phyloP scores from a whole-genome alignment of 2,329 filamentous ascomycete species.

The Chlorencoelia australis region DNA sequence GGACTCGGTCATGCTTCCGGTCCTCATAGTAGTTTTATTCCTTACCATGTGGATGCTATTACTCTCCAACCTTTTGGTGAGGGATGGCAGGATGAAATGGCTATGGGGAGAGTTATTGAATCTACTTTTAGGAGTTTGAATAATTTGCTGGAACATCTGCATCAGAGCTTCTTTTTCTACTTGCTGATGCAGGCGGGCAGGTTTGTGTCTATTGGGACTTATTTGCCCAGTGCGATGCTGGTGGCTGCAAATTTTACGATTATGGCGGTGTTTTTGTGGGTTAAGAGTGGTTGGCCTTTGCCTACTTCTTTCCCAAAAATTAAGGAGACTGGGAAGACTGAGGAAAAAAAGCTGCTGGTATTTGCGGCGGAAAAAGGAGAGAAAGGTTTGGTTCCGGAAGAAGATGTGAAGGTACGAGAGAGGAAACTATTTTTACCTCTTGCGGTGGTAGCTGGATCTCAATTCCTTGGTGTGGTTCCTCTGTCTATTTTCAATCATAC shows the following conservation, averaged over 20 bases:
- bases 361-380: slow-evolving; percentile 13
- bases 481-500: slow-evolving; percentile 79
- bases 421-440: slow-evolving; percentile 64
- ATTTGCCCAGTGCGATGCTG: slow-evolving; percentile 94
- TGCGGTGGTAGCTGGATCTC: slow-evolving; percentile 58
- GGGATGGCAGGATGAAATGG: slow-evolving; percentile 98
- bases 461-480: slow-evolving; percentile 70
- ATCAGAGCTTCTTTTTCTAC: slow-evolving; percentile 99
- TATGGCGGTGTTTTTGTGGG: slow-evolving; percentile 89
- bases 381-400: slow-evolving; percentile 18
- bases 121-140: slow-evolving; percentile 89
- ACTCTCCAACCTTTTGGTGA: slow-evolving; percentile 83
- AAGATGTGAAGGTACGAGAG: slow-evolving; percentile 19
- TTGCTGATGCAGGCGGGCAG: slow-evolving; percentile 82
- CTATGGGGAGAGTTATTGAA: slow-evolving; percentile 79
- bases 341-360: slow-evolving; percentile 25
- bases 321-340: slow-evolving; percentile 19
- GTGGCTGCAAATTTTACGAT: slow-evolving; percentile 92
- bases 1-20: slow-evolving; percentile 81
- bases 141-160: slow-evolving; percentile 90
- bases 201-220: slow-evolving; percentile 97
- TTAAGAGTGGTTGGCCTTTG: slow-evolving; percentile 58
- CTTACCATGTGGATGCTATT: slow-evolving; percentile 93
- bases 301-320: slow-evolving; percentile 1
- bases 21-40: slow-evolving; percentile 90